Evolutionary conservation across 1,284 basidiomycete species (phyloP), one percentile per base, ranked within the genome.

Genomic region (Heimioporus retisporus): DNA sequence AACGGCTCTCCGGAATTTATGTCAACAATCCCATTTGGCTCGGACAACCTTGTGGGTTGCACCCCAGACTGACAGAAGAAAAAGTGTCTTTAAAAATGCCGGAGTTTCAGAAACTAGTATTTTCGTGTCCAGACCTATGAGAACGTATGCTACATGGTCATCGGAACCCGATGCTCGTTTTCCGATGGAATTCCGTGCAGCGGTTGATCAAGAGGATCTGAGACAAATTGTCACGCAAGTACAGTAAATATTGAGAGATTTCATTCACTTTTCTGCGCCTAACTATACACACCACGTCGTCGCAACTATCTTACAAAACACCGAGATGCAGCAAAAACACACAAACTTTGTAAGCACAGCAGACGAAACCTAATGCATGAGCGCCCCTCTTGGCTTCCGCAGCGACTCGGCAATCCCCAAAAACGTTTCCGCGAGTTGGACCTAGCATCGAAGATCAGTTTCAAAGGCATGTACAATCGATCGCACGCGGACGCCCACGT

Each of bases 351-450:
- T 11, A 11, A 40, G 35, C 11, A 40, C 35, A 11, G 11, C 35
- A 3, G 11, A 40, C 35, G 35, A 40, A 40, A 40, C 35, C 35
- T 40, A 40, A 40, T 73, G 74, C 69, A 86, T 76, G 59, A 86
- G 72, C 21, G 83, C 79, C 69, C 84, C 88, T 66, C 88, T 78
- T 2, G 86, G 83, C 68, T 86, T 89, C 70, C 81, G 81, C 76
- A 90, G 72, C 3, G 88, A 89, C 58, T 88, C 85, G 0, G 88
- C 88, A 44, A 90, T 84, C 15, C 84, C 84, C 46, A 89, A 79
- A 83, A 90, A 90, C 1, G 89, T 87, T 61, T 85, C 79, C 0
- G 88, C 84, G 2, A 90, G 81, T 67, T 82, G 81, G 53, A 88
- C 80, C 88, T 68, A 53, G 18, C 44, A 35, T 4, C 6, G 6